These are phyloP conservation scores for Neofusicoccum kwambonambiense DNA, from an alignment of 2,329 filamentous ascomycete genomes.

Conservation along the genomic window DNA sequence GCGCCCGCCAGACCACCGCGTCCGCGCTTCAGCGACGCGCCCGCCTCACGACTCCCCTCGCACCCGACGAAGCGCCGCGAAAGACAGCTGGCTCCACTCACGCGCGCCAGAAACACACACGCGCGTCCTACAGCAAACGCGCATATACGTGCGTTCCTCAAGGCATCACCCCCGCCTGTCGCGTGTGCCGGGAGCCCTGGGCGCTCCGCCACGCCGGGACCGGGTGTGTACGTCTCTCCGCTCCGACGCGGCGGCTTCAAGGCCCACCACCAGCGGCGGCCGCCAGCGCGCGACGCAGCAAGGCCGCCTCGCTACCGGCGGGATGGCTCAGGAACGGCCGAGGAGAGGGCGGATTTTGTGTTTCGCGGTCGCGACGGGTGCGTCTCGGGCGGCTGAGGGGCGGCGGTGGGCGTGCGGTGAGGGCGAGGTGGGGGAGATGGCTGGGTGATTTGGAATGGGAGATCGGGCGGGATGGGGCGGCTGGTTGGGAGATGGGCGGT, in stretches of 20 bases:
- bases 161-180: neutral
- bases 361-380: neutral
- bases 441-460: neutral
- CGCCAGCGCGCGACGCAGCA: too few relatives aligned
- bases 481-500: too few relatives aligned
- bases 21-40: too few relatives aligned
- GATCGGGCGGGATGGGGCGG: too few relatives aligned
- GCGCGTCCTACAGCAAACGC: too few relatives aligned
- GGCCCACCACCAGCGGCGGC: neutral
- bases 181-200: neutral
- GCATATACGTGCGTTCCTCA: neutral
- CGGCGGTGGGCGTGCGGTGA: neutral
- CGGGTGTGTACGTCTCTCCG: neutral
- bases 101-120: too few relatives aligned
- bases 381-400: too few relatives aligned
- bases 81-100: too few relatives aligned
- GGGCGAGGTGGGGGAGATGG: neutral
- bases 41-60: too few relatives aligned
- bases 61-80: too few relatives aligned
- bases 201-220: neutral
- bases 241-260: neutral
- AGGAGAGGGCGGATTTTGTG: neutral
- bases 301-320: neutral
- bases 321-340: neutral
- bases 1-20: too few relatives aligned